Conservation (phyloP, 768 basidiomycete species). For the Termitomyces sp. region DNA sequence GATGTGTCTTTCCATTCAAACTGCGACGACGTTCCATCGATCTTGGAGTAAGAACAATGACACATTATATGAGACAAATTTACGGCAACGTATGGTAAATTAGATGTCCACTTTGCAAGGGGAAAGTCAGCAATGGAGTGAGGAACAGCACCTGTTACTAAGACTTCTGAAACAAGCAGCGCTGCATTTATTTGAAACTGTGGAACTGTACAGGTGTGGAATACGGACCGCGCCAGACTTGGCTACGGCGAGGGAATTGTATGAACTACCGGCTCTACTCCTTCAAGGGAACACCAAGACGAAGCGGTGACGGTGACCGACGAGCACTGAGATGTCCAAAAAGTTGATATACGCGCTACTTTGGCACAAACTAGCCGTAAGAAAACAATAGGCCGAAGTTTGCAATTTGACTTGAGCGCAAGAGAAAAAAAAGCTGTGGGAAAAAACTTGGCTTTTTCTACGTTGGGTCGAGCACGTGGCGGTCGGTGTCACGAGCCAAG, state of each 20-base stretch:
- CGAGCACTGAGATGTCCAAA: constrained; percentile 34
- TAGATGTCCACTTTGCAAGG: background rate
- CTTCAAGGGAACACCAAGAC: constrained; percentile 20
- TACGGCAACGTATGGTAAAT: background rate
- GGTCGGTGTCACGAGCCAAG: too few species aligned
- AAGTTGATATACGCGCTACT: constrained; percentile 31
- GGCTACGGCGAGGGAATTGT: constrained; percentile 13
- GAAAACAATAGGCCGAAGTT: constrained; percentile 14
- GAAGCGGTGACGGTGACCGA: constrained; percentile 14
- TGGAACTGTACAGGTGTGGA: background rate
- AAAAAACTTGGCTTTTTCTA: background rate
- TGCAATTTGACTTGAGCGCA: constrained; percentile 46
- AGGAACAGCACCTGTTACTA: background rate
- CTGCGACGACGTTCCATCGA: background rate
- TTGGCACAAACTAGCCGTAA: constrained; percentile 37
- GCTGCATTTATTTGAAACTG: background rate
- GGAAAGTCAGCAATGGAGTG: background rate
- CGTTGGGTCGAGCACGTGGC: background rate
- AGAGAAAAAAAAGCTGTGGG: constrained; percentile 18
- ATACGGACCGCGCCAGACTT: background rate
- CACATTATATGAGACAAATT: background rate
- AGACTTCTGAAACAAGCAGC: background rate
- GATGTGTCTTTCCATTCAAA: background rate
- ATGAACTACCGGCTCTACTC: constrained; percentile 35
- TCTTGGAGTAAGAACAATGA: background rate